Conservation (phyloP, 106 monocot species). For the Acanthochlamys bracteata region DNA sequence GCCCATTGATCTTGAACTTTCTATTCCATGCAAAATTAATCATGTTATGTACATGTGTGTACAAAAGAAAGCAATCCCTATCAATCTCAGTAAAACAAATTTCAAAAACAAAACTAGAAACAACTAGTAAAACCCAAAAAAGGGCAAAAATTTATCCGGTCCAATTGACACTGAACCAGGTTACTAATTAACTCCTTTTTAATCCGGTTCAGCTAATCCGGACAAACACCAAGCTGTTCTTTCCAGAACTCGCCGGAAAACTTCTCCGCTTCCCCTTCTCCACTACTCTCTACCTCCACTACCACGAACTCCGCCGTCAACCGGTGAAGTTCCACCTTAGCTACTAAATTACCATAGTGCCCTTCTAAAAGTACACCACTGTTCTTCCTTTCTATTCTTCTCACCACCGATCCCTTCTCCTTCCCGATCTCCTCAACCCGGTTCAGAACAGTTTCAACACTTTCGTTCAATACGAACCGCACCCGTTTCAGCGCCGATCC, state of each 20-base stretch:
- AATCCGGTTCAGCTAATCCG: neutral
- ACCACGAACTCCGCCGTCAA: conserved; percentile 16
- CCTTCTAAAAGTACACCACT: conserved; percentile 23
- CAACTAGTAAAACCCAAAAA: too few species aligned
- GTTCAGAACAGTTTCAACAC: conserved; percentile 20
- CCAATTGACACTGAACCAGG: too few species aligned
- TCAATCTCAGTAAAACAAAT: too few species aligned
- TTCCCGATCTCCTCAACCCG: conserved; percentile 24
- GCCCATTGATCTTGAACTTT: too few species aligned
- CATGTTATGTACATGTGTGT: too few species aligned
- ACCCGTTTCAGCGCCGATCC: neutral
- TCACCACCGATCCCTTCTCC: conserved; percentile 18
- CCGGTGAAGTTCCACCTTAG: conserved; percentile 16
- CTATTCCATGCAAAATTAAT: too few species aligned
- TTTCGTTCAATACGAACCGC: conserved; percentile 13
- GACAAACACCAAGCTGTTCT: conserved; percentile 8
- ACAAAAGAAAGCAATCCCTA: too few species aligned
- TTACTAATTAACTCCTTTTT: too few species aligned
- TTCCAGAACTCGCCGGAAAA: conserved; percentile 18
- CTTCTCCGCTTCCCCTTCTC: conserved; percentile 5
- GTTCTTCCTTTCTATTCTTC: conserved; percentile 7
- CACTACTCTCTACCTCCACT: conserved; percentile 32
- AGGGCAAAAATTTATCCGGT: too few species aligned
- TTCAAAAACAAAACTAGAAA: too few species aligned
- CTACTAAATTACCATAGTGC: conserved; percentile 22